Evolutionary conservation across 768 basidiomycete genomes (phyloP).

Genomic region (Hydnum rufescens): DNA sequence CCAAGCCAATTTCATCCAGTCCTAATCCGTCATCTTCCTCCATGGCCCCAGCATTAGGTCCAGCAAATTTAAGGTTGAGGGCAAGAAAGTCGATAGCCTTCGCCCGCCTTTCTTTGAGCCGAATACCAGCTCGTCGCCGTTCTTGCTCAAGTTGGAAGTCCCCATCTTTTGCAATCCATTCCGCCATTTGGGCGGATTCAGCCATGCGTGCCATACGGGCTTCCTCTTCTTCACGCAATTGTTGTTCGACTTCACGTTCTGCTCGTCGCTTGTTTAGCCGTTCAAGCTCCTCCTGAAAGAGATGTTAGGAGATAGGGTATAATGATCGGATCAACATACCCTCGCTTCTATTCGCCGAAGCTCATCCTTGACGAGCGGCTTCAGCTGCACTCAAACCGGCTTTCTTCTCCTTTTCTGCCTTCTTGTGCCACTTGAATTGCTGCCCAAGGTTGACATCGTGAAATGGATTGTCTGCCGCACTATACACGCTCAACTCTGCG

Average conservation of each 20-base stretch:
- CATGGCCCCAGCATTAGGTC: conserved; percentile 29
- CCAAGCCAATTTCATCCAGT: conserved; percentile 72
- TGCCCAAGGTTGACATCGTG: conserved; percentile 92
- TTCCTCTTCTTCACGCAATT: conserved; percentile 82
- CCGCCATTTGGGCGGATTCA: conserved; percentile 94
- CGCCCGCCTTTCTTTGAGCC: conserved; percentile 88
- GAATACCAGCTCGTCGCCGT: conserved; percentile 70
- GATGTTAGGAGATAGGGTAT: background rate
- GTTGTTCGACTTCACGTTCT: conserved; percentile 78
- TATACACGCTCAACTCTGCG: conserved; percentile 90
- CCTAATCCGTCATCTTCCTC: conserved; percentile 43
- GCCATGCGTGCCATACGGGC: conserved; percentile 69
- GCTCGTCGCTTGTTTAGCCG: conserved; percentile 75
- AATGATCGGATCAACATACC: conserved; percentile 10
- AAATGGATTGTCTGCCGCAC: conserved; percentile 93
- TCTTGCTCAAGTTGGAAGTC: conserved; percentile 96
- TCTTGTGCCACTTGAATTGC: conserved; percentile 98
- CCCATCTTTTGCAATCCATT: conserved; percentile 93
- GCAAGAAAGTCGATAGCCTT: conserved; percentile 98
- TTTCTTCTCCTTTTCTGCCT: conserved; percentile 89
- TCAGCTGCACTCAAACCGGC: conserved; percentile 64
- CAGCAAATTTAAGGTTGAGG: conserved; percentile 85
- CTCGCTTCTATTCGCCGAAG: conserved; percentile 75
- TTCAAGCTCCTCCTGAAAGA: conserved; percentile 59
- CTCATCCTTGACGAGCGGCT: conserved; percentile 56